Evolutionary conservation across 805 yeast species (phyloP).

Genomic region (Metschnikowia henanensis): DNA sequence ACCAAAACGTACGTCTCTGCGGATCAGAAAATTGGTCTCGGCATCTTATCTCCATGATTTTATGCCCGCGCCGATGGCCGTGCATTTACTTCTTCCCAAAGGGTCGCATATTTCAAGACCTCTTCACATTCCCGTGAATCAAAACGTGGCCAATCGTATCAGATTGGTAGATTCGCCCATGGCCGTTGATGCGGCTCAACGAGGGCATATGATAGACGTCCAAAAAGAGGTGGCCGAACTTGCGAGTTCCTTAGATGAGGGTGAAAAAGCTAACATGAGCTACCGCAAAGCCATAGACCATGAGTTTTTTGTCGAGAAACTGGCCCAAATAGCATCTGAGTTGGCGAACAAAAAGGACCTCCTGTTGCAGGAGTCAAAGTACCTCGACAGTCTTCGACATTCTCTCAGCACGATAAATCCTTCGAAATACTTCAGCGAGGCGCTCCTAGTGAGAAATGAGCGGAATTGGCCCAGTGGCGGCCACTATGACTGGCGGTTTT

Average conservation of each 20-base stretch:
- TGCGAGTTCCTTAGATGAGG: slow-evolving; percentile 10
- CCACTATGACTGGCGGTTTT: slow-evolving; percentile 32
- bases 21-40: slow-evolving; percentile 31
- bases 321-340: slow-evolving; percentile 19
- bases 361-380: slow-evolving; percentile 11
- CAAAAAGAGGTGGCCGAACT: slow-evolving; percentile 21
- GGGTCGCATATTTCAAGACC: neutral
- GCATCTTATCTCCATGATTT: slow-evolving; percentile 42
- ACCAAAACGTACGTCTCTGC: slow-evolving; percentile 31
- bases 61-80: slow-evolving; percentile 37
- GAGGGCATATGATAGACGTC: neutral
- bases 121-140: slow-evolving; percentile 7
- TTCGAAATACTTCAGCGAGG: slow-evolving; percentile 45
- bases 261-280: slow-evolving; percentile 18
- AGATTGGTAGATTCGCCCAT: slow-evolving; percentile 8
- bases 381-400: slow-evolving; percentile 14
- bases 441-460: slow-evolving; percentile 20
- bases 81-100: slow-evolving; percentile 33
- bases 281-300: slow-evolving; percentile 25
- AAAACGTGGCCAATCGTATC: slow-evolving; percentile 5
- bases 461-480: slow-evolving; percentile 19
- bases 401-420: slow-evolving; percentile 14
- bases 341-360: slow-evolving; percentile 10
- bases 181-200: slow-evolving; percentile 7
- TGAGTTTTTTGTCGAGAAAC: slow-evolving; percentile 27